Percentiles rank a stretch among this genome's conserved stretches.
Evolutionary conservation across 192 early-diverging fungal genomes (phyloP).

Genomic region (Backusella australiensis): DNA sequence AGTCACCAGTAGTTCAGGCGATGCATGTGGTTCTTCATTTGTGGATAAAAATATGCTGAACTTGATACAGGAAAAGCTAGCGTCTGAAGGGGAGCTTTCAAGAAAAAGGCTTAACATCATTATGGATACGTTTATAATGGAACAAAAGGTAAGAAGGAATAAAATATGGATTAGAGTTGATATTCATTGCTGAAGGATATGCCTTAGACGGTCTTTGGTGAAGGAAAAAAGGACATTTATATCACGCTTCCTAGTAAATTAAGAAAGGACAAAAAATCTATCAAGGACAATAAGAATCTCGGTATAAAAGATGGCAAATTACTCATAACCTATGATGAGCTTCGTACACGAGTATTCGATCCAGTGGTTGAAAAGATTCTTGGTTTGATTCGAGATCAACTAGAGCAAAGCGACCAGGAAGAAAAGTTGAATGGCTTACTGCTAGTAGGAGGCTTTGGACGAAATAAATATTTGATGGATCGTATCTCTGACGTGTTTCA

Average conservation of each 20-base stretch:
- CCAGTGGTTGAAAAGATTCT: constrained; percentile 41
- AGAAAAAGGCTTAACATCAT: constrained; percentile 38
- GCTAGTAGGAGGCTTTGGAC: constrained; percentile 55
- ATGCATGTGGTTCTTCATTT: constrained; percentile 40
- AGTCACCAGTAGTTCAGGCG: constrained; percentile 44
- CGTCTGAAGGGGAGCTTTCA: constrained; percentile 31
- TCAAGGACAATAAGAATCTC: constrained; percentile 5
- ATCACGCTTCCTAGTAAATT: background rate
- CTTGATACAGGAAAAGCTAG: constrained; percentile 37
- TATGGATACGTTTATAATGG: constrained; percentile 42
- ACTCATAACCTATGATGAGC: constrained; percentile 13
- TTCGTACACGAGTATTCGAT: constrained; percentile 46
- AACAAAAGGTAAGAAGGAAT: constrained; percentile 31
- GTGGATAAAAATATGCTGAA: constrained; percentile 45
- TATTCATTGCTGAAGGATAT: constrained; percentile 16
- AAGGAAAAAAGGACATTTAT: constrained; percentile 13
- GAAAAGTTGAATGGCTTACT: constrained; percentile 41
- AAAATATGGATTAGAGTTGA: background rate
- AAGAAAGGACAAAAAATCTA: background rate
- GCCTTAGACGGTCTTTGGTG: background rate
- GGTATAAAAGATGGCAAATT: background rate
- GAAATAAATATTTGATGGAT: constrained; percentile 42
- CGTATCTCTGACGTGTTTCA: constrained; percentile 38
- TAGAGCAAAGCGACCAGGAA: constrained; percentile 27
- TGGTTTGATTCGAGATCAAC: constrained; percentile 40